Evolutionary conservation across 2,329 filamentous ascomycete genomes (phyloP).

Genomic region (Zopfia rhizophila): DNA sequence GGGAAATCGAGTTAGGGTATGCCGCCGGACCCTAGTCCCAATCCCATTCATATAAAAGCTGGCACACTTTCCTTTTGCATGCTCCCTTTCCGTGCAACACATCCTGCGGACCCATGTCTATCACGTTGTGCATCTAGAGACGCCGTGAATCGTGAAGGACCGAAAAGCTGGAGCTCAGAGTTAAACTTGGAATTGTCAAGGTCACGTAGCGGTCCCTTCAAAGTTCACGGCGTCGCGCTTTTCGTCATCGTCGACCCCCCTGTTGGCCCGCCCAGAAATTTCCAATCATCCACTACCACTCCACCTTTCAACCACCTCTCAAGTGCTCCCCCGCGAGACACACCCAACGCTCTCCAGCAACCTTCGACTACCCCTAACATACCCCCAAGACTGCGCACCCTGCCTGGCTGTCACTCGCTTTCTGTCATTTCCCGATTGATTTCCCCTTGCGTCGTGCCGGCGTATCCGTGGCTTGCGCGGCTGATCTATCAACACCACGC

Average conservation of each 20-base stretch:
- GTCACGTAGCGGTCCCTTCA: not conserved
- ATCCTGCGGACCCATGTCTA: no score
- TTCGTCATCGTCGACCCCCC: conserved; percentile 10
- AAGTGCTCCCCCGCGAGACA: not conserved
- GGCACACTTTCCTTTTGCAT: no score
- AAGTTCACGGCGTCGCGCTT: not conserved
- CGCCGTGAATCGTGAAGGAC: no score
- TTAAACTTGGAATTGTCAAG: no score
- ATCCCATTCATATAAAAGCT: no score
- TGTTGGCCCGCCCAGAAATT: conserved; percentile 8
- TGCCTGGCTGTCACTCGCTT: conserved; percentile 37
- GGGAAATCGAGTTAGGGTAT: no score
- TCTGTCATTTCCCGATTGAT: not conserved
- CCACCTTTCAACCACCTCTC: conserved; percentile 1
- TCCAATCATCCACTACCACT: not conserved
- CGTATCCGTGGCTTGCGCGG: conserved; percentile 44
- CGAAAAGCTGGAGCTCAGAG: no score
- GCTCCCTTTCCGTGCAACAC: no score
- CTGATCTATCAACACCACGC: conserved; percentile 36
- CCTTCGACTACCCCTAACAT: conserved; percentile 1
- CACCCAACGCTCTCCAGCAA: not conserved
- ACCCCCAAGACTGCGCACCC: conserved; percentile 10
- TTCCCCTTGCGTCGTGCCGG: conserved; percentile 32
- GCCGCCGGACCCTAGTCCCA: no score
- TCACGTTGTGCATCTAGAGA: no score